Evolutionary conservation across 148 eudicot species (phyloP).

Genomic region (Drosera capensis): DNA sequence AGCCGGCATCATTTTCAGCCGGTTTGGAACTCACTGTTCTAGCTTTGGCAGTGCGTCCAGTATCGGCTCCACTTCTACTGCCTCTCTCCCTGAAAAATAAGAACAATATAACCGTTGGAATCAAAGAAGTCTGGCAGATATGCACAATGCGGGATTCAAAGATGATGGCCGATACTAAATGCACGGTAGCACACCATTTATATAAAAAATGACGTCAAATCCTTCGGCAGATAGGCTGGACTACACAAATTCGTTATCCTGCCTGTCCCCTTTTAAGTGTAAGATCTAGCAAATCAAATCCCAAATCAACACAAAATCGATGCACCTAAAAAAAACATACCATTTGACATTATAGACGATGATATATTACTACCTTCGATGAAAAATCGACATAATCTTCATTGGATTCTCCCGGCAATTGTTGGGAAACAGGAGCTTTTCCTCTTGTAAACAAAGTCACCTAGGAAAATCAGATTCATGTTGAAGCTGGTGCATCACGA

Average conservation of each 20-base stretch:
- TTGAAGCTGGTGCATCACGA: background rate
- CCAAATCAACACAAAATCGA: background rate
- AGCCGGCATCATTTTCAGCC: too few relatives aligned
- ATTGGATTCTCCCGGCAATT: conserved; percentile 82
- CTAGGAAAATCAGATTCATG: conserved; percentile 15
- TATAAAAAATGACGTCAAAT: conserved; percentile 84
- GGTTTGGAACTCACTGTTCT: conserved; percentile 61
- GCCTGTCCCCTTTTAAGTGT: conserved; percentile 94
- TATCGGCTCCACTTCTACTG: conserved; percentile 87
- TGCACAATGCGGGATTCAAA: too few relatives aligned
- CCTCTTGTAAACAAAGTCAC: conserved; percentile 95
- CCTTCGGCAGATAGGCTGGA: conserved; percentile 81
- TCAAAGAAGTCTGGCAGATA: too few relatives aligned
- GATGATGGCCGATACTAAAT: background rate
- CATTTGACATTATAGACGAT: background rate
- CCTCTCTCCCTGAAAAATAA: conserved; percentile 68
- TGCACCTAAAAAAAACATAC: background rate
- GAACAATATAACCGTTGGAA: background rate
- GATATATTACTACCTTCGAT: conserved; percentile 45
- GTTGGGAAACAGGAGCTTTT: conserved; percentile 79
- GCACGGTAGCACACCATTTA: conserved; percentile 46
- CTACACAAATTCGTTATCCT: conserved; percentile 74
- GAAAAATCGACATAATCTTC: conserved; percentile 54
- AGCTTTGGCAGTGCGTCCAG: conserved; percentile 86
- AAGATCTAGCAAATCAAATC: conserved; percentile 26